Conservation (phyloP, 768 basidiomycete species). For the Clitopilus passeckerianus region DNA sequence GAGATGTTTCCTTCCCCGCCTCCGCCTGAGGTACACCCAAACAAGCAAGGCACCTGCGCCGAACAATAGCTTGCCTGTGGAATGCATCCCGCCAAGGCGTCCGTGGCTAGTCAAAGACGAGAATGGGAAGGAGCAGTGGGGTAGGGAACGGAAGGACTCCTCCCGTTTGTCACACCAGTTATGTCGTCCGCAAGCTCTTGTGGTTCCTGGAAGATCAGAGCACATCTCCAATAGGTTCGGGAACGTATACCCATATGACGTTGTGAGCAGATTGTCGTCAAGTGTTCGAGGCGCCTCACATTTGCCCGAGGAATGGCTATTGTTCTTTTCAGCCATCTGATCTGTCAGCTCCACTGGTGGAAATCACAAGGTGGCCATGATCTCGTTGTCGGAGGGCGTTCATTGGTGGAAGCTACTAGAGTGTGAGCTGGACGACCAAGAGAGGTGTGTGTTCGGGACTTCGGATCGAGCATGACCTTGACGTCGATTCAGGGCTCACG, state of each 20-base stretch:
- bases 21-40: neutral
- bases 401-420: too few relatives aligned
- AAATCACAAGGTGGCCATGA: too few relatives aligned
- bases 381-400: too few relatives aligned
- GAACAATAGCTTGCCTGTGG: constrained; percentile 3
- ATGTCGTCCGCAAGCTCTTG: neutral
- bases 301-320: neutral
- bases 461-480: too few relatives aligned
- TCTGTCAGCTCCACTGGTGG: neutral
- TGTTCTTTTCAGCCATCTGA: neutral
- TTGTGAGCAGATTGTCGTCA: neutral
- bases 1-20: neutral
- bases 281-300: neutral
- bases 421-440: too few relatives aligned
- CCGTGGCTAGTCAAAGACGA: too few relatives aligned
- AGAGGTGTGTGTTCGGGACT: too few relatives aligned
- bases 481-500: too few relatives aligned
- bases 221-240: neutral
- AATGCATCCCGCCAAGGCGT: neutral
- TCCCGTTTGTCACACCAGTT: neutral
- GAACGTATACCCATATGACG: neutral
- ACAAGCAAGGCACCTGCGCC: neutral
- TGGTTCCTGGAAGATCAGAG: neutral
- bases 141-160: too few relatives aligned
- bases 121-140: too few relatives aligned